Conservation (phyloP, 495 filamentous ascomycete species). For the Neurospora discreta region DNA sequence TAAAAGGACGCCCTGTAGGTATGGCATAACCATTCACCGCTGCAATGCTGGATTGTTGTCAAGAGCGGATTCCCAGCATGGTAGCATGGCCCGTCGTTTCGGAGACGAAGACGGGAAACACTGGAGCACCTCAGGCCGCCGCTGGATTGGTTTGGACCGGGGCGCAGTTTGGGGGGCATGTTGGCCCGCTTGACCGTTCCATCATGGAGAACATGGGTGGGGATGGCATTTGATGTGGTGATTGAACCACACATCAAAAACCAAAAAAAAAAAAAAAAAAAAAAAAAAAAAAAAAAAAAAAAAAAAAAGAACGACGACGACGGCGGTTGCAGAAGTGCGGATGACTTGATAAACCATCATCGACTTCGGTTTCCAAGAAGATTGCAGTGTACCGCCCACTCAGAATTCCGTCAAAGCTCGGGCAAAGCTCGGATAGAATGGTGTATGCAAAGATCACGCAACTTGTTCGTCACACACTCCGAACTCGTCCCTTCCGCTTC, state of each 20-base stretch:
- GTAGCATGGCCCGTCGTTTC: slow-evolving; percentile 17
- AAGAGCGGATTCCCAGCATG: neutral
- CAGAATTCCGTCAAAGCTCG: neutral
- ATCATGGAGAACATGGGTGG: neutral
- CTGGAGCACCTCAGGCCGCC: neutral
- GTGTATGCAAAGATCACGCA: neutral
- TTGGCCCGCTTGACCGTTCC: neutral
- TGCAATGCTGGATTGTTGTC: neutral
- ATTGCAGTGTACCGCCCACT: neutral
- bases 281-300: neutral
- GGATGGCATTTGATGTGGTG: neutral
- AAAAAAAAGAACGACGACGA: neutral
- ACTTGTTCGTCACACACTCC: neutral
- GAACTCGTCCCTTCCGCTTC: neutral
- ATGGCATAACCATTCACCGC: neutral
- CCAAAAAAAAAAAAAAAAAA: neutral
- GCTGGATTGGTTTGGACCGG: neutral
- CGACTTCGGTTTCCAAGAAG: neutral
- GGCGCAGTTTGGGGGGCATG: neutral
- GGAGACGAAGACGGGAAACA: slow-evolving; percentile 11
- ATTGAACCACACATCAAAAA: neutral
- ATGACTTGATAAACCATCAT: slow-evolving; percentile 1
- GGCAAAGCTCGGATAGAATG: slow-evolving; percentile 6
- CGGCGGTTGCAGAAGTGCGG: slow-evolving; percentile 7
- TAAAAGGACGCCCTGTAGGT: neutral